A percentile compares a stretch with the other conserved stretches of the same genome.
phyloP scores from a whole-genome alignment of 805 yeast genomes.

The Huiozyma naganishii region DNA sequence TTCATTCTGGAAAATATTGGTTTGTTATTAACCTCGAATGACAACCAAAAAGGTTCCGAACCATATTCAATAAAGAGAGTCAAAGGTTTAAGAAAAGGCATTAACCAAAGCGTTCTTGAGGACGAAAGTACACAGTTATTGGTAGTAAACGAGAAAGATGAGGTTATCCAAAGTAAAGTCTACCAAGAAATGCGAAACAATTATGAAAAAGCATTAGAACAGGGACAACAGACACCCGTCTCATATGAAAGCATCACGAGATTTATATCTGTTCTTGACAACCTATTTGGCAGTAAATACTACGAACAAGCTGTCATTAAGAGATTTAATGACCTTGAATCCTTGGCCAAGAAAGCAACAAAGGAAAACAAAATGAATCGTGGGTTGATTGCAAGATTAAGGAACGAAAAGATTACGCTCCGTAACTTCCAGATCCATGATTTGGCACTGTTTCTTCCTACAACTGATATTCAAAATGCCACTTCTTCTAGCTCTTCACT shows the following conservation, averaged over 20 bases:
- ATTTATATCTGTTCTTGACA: slow-evolving; percentile 12
- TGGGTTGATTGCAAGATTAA: slow-evolving; percentile 19
- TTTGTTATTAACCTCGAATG: slow-evolving; percentile 33
- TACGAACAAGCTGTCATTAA: slow-evolving; percentile 43
- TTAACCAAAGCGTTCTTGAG: slow-evolving; percentile 25
- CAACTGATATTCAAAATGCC: slow-evolving; percentile 29
- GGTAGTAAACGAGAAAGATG: background rate
- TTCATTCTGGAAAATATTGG: slow-evolving; percentile 68
- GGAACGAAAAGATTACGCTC: slow-evolving; percentile 47
- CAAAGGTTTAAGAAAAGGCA: slow-evolving; percentile 55
- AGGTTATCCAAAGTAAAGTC: slow-evolving; percentile 42
- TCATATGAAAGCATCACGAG: background rate
- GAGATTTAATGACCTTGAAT: slow-evolving; percentile 82
- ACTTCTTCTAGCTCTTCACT: slow-evolving; percentile 18
- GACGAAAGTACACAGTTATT: slow-evolving; percentile 25
- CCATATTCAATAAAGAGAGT: slow-evolving; percentile 56
- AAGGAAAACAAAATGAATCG: slow-evolving; percentile 37
- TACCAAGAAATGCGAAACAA: slow-evolving; percentile 13
- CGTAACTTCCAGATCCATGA: slow-evolving; percentile 62
- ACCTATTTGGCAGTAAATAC: slow-evolving; percentile 20
- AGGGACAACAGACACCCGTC: background rate
- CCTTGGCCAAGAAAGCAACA: slow-evolving; percentile 74
- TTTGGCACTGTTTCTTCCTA: slow-evolving; percentile 76
- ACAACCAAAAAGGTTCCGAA: slow-evolving; percentile 10
- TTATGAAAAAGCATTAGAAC: slow-evolving; percentile 8